Evolutionary conservation across 441 rosid species (phyloP).

Genomic region (Erodium trifolium): DNA sequence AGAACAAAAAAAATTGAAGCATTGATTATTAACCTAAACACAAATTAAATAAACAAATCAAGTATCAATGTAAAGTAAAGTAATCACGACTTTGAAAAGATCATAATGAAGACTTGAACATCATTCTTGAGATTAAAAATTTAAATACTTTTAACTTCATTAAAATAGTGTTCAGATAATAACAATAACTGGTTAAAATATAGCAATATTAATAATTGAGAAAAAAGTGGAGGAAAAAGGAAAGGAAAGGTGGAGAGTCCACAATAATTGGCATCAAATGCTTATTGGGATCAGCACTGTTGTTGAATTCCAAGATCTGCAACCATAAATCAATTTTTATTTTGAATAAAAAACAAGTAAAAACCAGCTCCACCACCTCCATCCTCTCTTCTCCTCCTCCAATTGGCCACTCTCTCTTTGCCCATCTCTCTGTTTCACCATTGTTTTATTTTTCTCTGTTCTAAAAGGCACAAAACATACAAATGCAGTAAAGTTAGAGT

Average conservation of each 20-base stretch:
- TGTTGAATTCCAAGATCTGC: constrained; percentile 54
- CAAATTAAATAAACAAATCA: too few relatives aligned
- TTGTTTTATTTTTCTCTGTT: background rate
- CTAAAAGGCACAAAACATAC: background rate
- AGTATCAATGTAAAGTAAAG: too few relatives aligned
- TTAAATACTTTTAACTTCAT: too few relatives aligned
- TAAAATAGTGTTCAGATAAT: too few relatives aligned
- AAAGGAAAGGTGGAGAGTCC: constrained; percentile 40
- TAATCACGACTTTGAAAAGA: too few relatives aligned
- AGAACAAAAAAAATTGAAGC: too few relatives aligned
- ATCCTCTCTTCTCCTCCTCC: background rate
- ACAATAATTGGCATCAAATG: constrained; percentile 65
- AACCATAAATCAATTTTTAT: constrained; percentile 6
- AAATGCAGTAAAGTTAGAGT: background rate
- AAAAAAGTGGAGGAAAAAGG: background rate
- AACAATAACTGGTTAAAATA: background rate
- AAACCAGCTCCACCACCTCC: background rate
- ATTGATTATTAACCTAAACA: too few relatives aligned
- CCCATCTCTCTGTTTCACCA: background rate
- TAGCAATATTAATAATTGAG: background rate
- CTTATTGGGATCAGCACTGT: constrained; percentile 71
- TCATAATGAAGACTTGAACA: too few relatives aligned
- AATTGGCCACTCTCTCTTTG: background rate
- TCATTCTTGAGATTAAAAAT: too few relatives aligned
- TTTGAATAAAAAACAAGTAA: background rate